Conservation (phyloP, 2,329 filamentous ascomycete genomes). For the Alternaria conjuncta region DNA sequence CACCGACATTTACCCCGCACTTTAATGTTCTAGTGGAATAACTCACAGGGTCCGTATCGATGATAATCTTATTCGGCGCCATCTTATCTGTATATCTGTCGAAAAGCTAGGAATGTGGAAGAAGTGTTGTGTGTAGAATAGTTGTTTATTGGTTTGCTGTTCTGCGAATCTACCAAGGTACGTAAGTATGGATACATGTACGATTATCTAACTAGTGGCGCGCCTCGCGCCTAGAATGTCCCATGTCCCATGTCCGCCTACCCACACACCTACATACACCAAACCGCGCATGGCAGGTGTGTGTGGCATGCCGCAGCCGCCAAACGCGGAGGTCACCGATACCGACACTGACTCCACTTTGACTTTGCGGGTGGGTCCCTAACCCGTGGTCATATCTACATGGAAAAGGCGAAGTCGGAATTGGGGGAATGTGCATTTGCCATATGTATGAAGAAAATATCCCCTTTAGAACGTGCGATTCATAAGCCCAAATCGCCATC, state of each 20-base stretch:
- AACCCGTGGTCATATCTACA: not conserved
- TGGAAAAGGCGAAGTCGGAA: not conserved
- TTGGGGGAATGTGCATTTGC: conserved; percentile 1
- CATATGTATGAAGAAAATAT: not conserved
- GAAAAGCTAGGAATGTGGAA: too few species aligned
- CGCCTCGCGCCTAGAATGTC: not conserved
- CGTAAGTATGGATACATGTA: not conserved
- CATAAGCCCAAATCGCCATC: conserved; percentile 27
- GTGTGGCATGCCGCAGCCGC: not conserved
- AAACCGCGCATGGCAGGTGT: conserved; percentile 25
- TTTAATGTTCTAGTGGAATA: too few species aligned
- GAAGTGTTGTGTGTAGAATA: too few species aligned
- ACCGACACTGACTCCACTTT: conserved; percentile 7
- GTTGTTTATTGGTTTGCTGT: too few species aligned
- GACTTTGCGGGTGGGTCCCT: conserved; percentile 5
- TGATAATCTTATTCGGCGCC: conserved; percentile 73
- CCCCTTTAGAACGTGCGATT: conserved; percentile 10
- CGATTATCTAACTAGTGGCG: conserved; percentile 33
- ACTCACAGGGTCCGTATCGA: conserved; percentile 90
- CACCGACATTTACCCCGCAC: conserved; percentile 18
- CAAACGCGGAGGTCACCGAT: conserved; percentile 23
- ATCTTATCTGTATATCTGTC: conserved; percentile 18
- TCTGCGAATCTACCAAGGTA: not conserved
- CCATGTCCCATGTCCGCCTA: too few species aligned
- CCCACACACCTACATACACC: too few species aligned